These are phyloP conservation scores for Rhinocladiella mackenziei DNA, from an alignment of 2,329 filamentous ascomycete genomes.

Conservation along the genomic window DNA sequence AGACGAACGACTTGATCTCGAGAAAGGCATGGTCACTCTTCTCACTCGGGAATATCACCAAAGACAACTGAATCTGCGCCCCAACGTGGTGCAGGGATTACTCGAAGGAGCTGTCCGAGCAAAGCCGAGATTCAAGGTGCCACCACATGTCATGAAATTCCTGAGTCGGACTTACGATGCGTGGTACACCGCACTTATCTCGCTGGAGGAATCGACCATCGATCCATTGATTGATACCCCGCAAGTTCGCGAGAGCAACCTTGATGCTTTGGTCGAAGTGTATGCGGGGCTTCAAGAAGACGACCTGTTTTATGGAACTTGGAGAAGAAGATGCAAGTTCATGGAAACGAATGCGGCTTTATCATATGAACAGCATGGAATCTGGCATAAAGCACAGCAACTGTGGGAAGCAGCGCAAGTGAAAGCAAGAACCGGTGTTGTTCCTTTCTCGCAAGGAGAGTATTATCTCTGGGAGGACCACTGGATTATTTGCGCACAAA, in stretches of 20 bases:
- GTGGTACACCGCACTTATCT: slow-evolving; percentile 92
- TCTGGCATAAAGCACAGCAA: slow-evolving; percentile 98
- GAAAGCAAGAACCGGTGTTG: slow-evolving; percentile 91
- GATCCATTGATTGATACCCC: slow-evolving; percentile 79
- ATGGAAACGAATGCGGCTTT: slow-evolving; percentile 96
- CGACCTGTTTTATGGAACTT: slow-evolving; percentile 95
- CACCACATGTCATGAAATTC: slow-evolving; percentile 93
- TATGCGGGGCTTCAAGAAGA: slow-evolving; percentile 90
- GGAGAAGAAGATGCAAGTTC: slow-evolving; percentile 91
- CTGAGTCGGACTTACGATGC: slow-evolving; percentile 89
- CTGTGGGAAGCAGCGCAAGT: slow-evolving; percentile 96
- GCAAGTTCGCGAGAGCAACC: slow-evolving; percentile 82
- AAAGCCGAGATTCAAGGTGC: slow-evolving; percentile 83
- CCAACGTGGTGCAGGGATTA: slow-evolving; percentile 91
- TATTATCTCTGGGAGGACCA: slow-evolving; percentile 99
- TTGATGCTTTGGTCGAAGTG: slow-evolving; percentile 91
- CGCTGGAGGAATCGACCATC: slow-evolving; percentile 84
- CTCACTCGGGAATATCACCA: slow-evolving; percentile 95
- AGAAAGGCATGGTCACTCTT: slow-evolving; percentile 83
- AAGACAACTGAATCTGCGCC: slow-evolving; percentile 87
- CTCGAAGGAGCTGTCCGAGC: slow-evolving; percentile 82
- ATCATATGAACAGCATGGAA: slow-evolving; percentile 97
- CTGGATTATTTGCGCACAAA: slow-evolving; percentile 96
- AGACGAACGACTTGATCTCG: slow-evolving; percentile 84
- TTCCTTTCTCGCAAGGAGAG: slow-evolving; percentile 92